phyloP scores from a whole-genome alignment of 2,329 filamentous ascomycete genomes.

The Colletotrichum euphorbiae region DNA sequence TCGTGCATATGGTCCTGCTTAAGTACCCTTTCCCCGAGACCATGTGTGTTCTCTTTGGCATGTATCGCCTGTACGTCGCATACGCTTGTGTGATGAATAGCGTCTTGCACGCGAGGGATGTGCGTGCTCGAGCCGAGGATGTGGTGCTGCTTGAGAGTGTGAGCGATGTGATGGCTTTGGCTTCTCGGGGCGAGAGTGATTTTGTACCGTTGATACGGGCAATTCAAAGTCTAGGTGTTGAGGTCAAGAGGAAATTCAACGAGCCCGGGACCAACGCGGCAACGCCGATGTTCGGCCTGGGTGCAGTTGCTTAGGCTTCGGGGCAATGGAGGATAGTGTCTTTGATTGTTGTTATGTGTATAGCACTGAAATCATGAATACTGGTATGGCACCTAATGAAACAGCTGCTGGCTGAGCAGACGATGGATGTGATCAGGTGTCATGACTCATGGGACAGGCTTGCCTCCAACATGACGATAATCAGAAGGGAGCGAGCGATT shows the following conservation, averaged over 20 bases:
- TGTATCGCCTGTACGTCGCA: slow-evolving; percentile 46
- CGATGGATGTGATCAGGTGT: too few relatives aligned
- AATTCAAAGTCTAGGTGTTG: slow-evolving; percentile 44
- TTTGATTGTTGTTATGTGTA: background rate
- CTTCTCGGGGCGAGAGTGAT: slow-evolving; percentile 44
- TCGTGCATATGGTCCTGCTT: slow-evolving; percentile 41
- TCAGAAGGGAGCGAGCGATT: too few relatives aligned
- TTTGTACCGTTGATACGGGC: slow-evolving; percentile 45
- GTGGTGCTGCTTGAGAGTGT: slow-evolving; percentile 42
- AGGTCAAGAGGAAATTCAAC: slow-evolving; percentile 41
- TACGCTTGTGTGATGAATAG: slow-evolving; percentile 45
- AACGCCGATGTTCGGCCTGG: background rate
- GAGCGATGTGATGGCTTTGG: slow-evolving; percentile 34
- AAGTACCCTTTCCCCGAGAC: slow-evolving; percentile 43
- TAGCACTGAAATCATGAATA: too few relatives aligned
- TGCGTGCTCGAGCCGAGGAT: slow-evolving; percentile 39
- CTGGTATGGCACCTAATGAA: too few relatives aligned
- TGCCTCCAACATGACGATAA: too few relatives aligned
- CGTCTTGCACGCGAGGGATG: slow-evolving; percentile 42
- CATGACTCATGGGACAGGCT: too few relatives aligned
- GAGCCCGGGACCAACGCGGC: background rate
- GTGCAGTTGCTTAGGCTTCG: background rate
- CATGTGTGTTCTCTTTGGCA: slow-evolving; percentile 44
- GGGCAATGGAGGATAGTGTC: background rate
- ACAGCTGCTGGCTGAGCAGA: too few relatives aligned